Percentiles rank a stretch among this genome's conserved stretches.
phyloP scores from a whole-genome alignment of 2,329 filamentous ascomycete genomes.

The Cordyceps tenuipes region DNA sequence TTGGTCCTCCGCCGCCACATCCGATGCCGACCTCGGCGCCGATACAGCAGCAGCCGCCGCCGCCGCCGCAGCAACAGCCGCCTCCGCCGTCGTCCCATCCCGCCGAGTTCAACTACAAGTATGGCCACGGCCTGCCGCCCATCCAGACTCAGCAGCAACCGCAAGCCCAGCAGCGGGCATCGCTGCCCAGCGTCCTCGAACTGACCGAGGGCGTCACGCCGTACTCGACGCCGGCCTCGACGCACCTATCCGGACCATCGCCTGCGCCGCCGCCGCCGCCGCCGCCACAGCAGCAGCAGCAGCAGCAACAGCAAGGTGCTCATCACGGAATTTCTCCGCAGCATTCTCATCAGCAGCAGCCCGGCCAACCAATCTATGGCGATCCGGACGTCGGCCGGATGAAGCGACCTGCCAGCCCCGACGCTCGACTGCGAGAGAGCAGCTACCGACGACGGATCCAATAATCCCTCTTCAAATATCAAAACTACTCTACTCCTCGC shows the following conservation, averaged over 20 bases:
- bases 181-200: conserved; percentile 54
- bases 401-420: conserved; percentile 46
- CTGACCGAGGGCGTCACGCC: conserved; percentile 56
- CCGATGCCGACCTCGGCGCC: conserved; percentile 11
- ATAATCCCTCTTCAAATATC: conserved; percentile 13
- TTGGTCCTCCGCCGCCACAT: conserved; percentile 6
- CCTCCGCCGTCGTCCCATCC: conserved; percentile 25
- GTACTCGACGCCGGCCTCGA: conserved; percentile 42
- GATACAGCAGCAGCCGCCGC: conserved; percentile 18
- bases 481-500: background rate
- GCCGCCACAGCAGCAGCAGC: background rate
- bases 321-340: background rate
- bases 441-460: conserved; percentile 33
- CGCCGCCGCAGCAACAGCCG: conserved; percentile 15
- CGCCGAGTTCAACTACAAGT: conserved; percentile 21
- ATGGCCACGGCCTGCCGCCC: conserved; percentile 40
- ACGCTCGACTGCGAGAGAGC: conserved; percentile 35
- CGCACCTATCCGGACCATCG: background rate
- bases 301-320: background rate
- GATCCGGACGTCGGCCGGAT: conserved; percentile 3
- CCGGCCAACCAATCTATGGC: background rate
- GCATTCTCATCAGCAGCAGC: background rate
- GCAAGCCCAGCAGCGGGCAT: conserved; percentile 31
- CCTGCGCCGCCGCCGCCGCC: background rate
- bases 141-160: conserved; percentile 35